phyloP scores from a whole-genome alignment of 2,329 filamentous ascomycete species.

The Phialocephala sp. region DNA sequence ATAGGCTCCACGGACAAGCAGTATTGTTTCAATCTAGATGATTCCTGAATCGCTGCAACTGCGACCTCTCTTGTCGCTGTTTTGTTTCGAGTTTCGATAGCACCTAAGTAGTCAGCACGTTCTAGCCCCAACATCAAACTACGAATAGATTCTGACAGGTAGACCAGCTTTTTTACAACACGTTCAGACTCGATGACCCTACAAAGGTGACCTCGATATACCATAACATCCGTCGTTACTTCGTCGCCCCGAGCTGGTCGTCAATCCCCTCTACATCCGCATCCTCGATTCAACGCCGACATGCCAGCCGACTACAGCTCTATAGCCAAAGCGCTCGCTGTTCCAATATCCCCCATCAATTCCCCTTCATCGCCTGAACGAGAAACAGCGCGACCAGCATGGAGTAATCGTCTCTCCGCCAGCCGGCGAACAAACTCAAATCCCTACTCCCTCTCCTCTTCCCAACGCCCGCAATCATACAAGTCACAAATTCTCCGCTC shows the following conservation, averaged over 20 bases:
- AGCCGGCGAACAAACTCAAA: conserved; percentile 40
- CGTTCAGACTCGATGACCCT: not conserved
- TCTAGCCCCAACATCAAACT: conserved; percentile 2
- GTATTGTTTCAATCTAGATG: not conserved
- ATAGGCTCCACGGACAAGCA: conserved; percentile 1
- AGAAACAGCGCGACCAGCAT: conserved; percentile 52
- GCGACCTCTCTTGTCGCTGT: conserved; percentile 12
- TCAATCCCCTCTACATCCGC: conserved; percentile 25
- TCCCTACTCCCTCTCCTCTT: conserved; percentile 32
- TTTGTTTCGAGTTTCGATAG: not conserved
- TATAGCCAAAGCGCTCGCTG: conserved; percentile 55
- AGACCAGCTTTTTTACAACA: not conserved
- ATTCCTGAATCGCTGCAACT: not conserved
- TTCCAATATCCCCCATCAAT: conserved; percentile 48
- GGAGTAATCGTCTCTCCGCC: conserved; percentile 53
- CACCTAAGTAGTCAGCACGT: not conserved
- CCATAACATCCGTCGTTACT: not conserved
- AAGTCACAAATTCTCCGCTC: conserved; percentile 50
- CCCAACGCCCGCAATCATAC: conserved; percentile 38
- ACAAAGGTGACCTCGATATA: conserved; percentile 3
- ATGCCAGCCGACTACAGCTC: conserved; percentile 60
- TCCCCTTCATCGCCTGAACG: conserved; percentile 52
- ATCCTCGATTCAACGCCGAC: conserved; percentile 8
- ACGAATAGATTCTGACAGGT: conserved; percentile 2
- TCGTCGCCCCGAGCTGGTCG: not conserved